Evolutionary conservation across 208 protist genomes (phyloP).

Genomic region (Borovskyia barvae): DNA sequence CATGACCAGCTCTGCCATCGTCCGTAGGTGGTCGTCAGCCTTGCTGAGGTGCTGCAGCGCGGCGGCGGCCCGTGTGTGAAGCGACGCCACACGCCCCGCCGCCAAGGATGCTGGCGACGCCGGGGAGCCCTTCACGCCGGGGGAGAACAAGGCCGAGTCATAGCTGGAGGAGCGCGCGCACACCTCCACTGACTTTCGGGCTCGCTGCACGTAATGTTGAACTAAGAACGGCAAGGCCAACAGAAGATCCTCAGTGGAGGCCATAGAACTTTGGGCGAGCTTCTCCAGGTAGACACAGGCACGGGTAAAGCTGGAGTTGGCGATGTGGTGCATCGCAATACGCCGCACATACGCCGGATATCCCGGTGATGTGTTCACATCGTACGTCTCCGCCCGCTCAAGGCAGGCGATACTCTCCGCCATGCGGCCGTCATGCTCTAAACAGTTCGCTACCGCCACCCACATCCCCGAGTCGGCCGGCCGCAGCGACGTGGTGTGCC

Average conservation of each 20-base stretch:
- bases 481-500: slow-evolving; percentile 90
- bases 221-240: slow-evolving; percentile 68
- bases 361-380: slow-evolving; percentile 30
- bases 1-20: slow-evolving; percentile 22
- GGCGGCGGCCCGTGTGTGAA: slow-evolving; percentile 12
- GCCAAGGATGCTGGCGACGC: background rate
- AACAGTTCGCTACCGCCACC: slow-evolving; percentile 75
- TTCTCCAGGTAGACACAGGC: slow-evolving; percentile 71
- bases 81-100: background rate
- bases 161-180: slow-evolving; percentile 52
- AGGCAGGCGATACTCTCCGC: slow-evolving; percentile 72
- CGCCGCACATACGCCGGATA: slow-evolving; percentile 72
- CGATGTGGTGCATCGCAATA: slow-evolving; percentile 70
- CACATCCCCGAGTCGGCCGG: slow-evolving; percentile 96
- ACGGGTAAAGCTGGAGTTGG: slow-evolving; percentile 36
- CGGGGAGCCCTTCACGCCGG: slow-evolving; percentile 4
- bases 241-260: slow-evolving; percentile 44
- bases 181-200: slow-evolving; percentile 44
- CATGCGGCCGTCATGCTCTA: slow-evolving; percentile 72
- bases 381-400: slow-evolving; percentile 69
- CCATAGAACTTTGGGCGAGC: slow-evolving; percentile 40
- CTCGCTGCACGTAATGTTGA: slow-evolving; percentile 57
- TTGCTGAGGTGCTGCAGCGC: slow-evolving; percentile 26
- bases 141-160: slow-evolving; percentile 25
- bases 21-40: slow-evolving; percentile 17